These are phyloP conservation scores for Rhizopus delemar DNA, from an alignment of 371 early-diverging fungal genomes.

Conservation along the genomic window DNA sequence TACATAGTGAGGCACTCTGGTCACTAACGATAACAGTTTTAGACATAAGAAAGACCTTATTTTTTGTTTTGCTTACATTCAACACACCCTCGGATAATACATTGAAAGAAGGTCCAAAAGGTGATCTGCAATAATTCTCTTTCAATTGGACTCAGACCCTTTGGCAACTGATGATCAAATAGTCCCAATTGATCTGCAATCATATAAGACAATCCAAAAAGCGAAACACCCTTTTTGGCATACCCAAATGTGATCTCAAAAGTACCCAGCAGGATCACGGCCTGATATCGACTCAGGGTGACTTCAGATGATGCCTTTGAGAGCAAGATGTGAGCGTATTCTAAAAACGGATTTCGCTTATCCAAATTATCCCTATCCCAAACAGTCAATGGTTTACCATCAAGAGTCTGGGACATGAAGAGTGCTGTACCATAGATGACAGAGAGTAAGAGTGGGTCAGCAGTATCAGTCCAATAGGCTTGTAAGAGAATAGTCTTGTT, in stretches of 20 bases:
- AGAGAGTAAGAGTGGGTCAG: conserved; percentile 31
- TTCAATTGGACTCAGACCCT: conserved; percentile 15
- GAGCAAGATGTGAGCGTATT: conserved; percentile 33
- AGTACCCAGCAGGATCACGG: conserved; percentile 27
- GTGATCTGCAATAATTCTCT: conserved; percentile 20
- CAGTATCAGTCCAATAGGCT: conserved; percentile 37
- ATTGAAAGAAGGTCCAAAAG: conserved; percentile 26
- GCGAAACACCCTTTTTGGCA: conserved; percentile 25
- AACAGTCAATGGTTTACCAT: conserved; percentile 24
- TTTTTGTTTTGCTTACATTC: conserved; percentile 13
- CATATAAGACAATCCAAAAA: conserved; percentile 24
- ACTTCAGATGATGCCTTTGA: conserved; percentile 21
- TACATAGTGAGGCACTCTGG: conserved; percentile 12
- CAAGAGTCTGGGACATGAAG: conserved; percentile 22
- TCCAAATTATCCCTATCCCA: conserved; percentile 18
- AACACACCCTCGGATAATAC: conserved; percentile 22
- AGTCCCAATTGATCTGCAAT: conserved; percentile 19
- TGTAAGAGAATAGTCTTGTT: conserved; percentile 41
- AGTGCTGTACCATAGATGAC: conserved; percentile 38
- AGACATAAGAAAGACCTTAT: not conserved
- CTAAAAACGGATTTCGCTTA: conserved; percentile 31
- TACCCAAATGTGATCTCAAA: conserved; percentile 31
- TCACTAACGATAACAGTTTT: conserved; percentile 20
- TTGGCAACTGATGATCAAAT: conserved; percentile 12
- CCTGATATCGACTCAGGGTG: conserved; percentile 27